Base-by-base conservation (phyloP, 352 stramenopile species). In the Globisporangium abappressorium region DNA sequence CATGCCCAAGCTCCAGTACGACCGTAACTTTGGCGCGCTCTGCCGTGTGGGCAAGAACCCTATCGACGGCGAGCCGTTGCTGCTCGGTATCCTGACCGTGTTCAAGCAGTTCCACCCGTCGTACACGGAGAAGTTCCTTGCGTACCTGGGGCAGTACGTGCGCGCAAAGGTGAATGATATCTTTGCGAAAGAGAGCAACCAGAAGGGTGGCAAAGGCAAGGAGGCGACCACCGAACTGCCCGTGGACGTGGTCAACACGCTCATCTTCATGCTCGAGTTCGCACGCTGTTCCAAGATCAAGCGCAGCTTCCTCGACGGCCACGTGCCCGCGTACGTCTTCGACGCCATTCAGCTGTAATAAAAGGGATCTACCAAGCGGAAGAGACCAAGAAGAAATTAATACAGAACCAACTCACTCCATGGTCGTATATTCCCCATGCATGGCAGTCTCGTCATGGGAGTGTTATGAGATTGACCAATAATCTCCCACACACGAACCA, bases 101-200 rank as follows among this genome's bases (percentile, higher is more conserved):
- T 86, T 98, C 62, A 97, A 97, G 75, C 95, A 98, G 76, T 98
- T 98, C 73, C 94, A 98, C 74, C 91, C 92, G 62, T 96, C 90
- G 28, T 98, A 97, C 77, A 94, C 89, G n/a, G 84, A 97, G 64
- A 92, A 94, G 61, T 97, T 98, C 62, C 77, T 98, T 18, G 82
- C 88, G 24, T 98, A 97, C 65, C 70, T 98, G 66, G 92, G 93
- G 7, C 95, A 98, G 76, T 98, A 93, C 69, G 90, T 98, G 54
- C 90, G 92, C 34, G 85, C 93, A 12, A 96, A 92, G 69, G 84
- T 94, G 38, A 94, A 93, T 59, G 89, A 95, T 57, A 82, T 92
- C 68, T 91, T 93, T 34, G 66, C 80, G 9, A 75, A 84, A 30
- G 82, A 91, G 7, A 51, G 43, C 43, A 51, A 1, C 24, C 82